Conservation (phyloP, 1,284 basidiomycete genomes). For the Austropuccinia psidii region DNA sequence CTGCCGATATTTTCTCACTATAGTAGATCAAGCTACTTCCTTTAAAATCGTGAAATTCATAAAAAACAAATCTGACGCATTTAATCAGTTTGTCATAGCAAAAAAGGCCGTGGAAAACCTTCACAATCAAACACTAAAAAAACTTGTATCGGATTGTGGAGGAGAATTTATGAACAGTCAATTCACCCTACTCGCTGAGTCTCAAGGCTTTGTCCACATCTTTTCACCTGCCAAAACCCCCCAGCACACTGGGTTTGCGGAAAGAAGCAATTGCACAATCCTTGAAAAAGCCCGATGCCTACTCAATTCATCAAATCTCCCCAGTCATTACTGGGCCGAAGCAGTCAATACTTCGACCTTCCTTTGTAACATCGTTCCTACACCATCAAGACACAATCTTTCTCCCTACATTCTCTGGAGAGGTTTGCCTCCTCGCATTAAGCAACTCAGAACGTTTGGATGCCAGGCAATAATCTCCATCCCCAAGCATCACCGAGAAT, state of each 20-base stretch:
- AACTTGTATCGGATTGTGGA: constrained; percentile 44
- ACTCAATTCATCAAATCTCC: constrained; percentile 43
- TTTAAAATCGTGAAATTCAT: constrained; percentile 2
- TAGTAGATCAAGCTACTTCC: background rate
- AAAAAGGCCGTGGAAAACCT: too few species aligned
- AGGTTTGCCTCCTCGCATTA: background rate
- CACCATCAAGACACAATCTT: too few species aligned
- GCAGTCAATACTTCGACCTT: constrained; percentile 45
- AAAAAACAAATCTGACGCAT: background rate
- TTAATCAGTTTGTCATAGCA: too few species aligned
- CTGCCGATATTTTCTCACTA: background rate
- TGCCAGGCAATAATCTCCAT: background rate
- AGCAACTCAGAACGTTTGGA: background rate
- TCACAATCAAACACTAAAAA: background rate
- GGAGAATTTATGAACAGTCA: constrained; percentile 43
- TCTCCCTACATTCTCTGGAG: background rate
- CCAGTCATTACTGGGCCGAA: constrained; percentile 47
- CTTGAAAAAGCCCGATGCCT: constrained; percentile 43
- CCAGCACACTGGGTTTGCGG: constrained; percentile 46
- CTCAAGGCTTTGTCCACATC: constrained; percentile 44
- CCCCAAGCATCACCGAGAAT: too few species aligned
- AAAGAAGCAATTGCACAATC: constrained; percentile 44
- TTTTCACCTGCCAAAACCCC: constrained; percentile 49
- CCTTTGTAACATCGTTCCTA: constrained; percentile 47
- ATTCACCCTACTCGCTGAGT: constrained; percentile 43